Conservation (phyloP, 1,139 yeast genomes). For the Suhomyces taliae region DNA sequence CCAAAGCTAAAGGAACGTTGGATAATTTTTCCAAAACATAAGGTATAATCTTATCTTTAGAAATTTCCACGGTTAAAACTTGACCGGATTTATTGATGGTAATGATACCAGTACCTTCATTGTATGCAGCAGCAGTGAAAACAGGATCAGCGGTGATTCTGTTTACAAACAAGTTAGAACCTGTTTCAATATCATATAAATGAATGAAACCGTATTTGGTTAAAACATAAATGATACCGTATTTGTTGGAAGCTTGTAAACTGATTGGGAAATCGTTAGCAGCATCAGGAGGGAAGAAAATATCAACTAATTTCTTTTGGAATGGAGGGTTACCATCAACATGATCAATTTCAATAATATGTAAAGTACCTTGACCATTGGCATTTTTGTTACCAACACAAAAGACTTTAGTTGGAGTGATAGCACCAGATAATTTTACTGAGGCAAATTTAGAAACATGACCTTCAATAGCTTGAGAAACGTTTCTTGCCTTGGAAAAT, state of each 20-base stretch:
- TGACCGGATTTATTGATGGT: conserved; percentile 96
- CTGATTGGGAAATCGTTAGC: conserved; percentile 96
- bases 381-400: conserved; percentile 87
- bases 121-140: conserved; percentile 81
- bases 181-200: conserved; percentile 90
- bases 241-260: conserved; percentile 80
- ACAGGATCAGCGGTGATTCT: conserved; percentile 96
- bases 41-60: conserved; percentile 83
- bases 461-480: conserved; percentile 97
- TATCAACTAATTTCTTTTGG: conserved; percentile 86
- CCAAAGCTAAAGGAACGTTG: conserved; percentile 82
- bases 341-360: conserved; percentile 95
- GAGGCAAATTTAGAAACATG: conserved; percentile 91
- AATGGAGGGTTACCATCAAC: conserved; percentile 82
- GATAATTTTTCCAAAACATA: conserved; percentile 85
- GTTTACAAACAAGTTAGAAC: conserved; percentile 90
- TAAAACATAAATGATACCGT: conserved; percentile 83
- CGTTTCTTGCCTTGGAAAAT: conserved; percentile 81
- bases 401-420: conserved; percentile 80
- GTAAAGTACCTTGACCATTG: conserved; percentile 83
- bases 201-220: conserved; percentile 98
- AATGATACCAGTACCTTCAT: conserved; percentile 77
- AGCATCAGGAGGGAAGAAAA: conserved; percentile 97
- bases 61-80: conserved; percentile 87
- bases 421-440: conserved; percentile 70